Evolutionary conservation across 176 grass and related monocot species (phyloP).

Genomic region (Eragrostis nindensis): DNA sequence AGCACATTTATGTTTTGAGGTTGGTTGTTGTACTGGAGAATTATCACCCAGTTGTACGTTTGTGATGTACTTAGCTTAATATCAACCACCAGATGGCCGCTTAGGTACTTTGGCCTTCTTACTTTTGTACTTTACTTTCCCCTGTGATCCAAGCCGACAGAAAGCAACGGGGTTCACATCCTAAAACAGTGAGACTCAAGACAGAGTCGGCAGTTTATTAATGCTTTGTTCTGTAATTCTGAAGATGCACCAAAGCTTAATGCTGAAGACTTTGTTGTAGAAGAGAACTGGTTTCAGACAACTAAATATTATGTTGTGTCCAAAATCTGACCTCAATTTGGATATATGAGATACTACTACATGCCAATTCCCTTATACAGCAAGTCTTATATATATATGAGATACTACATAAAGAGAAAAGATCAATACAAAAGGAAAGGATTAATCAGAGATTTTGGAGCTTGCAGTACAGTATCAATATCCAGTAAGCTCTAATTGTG

Average conservation of each 20-base stretch:
- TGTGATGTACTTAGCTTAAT: constrained; percentile 32
- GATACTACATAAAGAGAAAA: constrained; percentile 27
- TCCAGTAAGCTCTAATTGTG: constrained; percentile 35
- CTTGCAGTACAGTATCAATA: constrained; percentile 16
- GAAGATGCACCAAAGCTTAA: neutral
- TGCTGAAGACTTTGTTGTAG: neutral
- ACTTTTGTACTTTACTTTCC: neutral
- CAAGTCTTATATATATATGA: neutral
- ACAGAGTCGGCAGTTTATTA: neutral
- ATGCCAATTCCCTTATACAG: neutral
- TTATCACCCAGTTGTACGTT: constrained; percentile 35
- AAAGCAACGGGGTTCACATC: constrained; percentile 20
- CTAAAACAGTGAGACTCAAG: constrained; percentile 1
- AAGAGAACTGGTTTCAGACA: neutral
- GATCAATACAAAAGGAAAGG: constrained; percentile 30
- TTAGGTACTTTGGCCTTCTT: constrained; percentile 1
- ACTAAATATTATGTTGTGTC: neutral
- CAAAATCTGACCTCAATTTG: constrained; percentile 10
- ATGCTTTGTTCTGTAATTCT: neutral
- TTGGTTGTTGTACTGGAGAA: constrained; percentile 44
- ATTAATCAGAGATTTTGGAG: constrained; percentile 18
- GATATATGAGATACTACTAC: neutral
- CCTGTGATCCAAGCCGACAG: constrained; percentile 13
- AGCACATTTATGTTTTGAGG: constrained; percentile 42
- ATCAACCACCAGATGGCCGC: constrained; percentile 26